Evolutionary conservation across 2,329 filamentous ascomycete species (phyloP).

Genomic region (Claviceps maximensis): DNA sequence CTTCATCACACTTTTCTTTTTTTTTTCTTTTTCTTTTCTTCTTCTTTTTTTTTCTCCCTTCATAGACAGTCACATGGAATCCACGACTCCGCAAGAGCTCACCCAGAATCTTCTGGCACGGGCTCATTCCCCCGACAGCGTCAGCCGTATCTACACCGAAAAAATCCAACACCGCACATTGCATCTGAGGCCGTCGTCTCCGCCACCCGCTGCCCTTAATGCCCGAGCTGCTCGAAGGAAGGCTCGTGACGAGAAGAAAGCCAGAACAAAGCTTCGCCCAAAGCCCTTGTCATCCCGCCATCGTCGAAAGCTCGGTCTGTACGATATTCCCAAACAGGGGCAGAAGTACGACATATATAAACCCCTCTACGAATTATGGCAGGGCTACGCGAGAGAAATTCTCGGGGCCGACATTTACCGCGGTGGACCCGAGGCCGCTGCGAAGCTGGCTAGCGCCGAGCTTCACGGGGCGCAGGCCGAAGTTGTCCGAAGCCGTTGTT

Average conservation of each 20-base stretch:
- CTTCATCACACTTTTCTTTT: too few species aligned
- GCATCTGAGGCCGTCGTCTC: slow-evolving; percentile 63
- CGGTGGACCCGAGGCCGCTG: slow-evolving; percentile 47
- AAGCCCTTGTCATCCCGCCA: slow-evolving; percentile 67
- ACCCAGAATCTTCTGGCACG: slow-evolving; percentile 57
- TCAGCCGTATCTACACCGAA: slow-evolving; percentile 61
- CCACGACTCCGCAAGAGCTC: slow-evolving; percentile 21
- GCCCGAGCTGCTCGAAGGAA: slow-evolving; percentile 44
- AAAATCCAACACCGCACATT: slow-evolving; percentile 75
- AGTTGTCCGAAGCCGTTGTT: slow-evolving; percentile 70
- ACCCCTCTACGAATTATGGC: slow-evolving; percentile 67
- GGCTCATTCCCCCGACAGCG: slow-evolving; percentile 64
- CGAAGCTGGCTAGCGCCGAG: slow-evolving; percentile 73
- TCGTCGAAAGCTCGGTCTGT: slow-evolving; percentile 58
- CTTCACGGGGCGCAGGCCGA: slow-evolving; percentile 77
- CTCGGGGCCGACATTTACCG: slow-evolving; percentile 48
- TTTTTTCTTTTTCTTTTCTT: neutral
- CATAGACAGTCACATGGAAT: slow-evolving; percentile 18
- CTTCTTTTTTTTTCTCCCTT: neutral
- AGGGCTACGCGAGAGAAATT: slow-evolving; percentile 72
- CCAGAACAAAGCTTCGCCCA: slow-evolving; percentile 36
- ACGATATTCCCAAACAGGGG: slow-evolving; percentile 57
- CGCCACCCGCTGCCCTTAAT: slow-evolving; percentile 39
- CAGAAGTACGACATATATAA: slow-evolving; percentile 58
- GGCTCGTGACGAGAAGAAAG: slow-evolving; percentile 31